phyloP scores from a whole-genome alignment of 306 rosid genomes.

The Pyrus pyrifolia region DNA sequence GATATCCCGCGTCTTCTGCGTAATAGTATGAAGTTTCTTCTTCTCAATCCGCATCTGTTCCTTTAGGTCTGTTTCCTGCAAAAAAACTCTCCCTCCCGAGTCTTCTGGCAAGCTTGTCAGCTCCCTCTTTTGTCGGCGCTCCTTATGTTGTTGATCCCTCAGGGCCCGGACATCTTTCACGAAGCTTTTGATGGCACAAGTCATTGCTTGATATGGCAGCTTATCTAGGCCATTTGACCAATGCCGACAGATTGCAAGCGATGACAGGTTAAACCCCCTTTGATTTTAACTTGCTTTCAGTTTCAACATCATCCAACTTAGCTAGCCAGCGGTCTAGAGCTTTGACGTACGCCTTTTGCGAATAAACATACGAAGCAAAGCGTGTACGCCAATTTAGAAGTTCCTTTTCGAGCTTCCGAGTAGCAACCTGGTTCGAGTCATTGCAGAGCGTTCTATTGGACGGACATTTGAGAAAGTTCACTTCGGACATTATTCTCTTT shows the following conservation, averaged over 20 bases:
- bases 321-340: too few species aligned
- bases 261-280: too few species aligned
- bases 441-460: constrained; percentile 45
- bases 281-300: too few species aligned
- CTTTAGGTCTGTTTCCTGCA: not conserved
- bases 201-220: constrained; percentile 48
- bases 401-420: constrained; percentile 50
- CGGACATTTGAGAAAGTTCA: constrained; percentile 23
- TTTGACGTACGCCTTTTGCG: too few species aligned
- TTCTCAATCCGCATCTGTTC: not conserved
- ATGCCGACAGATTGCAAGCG: constrained; percentile 39
- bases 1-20: too few species aligned
- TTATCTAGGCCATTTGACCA: constrained; percentile 46
- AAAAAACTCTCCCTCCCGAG: not conserved
- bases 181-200: constrained; percentile 39
- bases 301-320: too few species aligned
- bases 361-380: constrained; percentile 13
- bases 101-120: constrained; percentile 42
- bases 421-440: constrained; percentile 55
- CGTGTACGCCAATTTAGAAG: constrained; percentile 52
- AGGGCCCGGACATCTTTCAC: constrained; percentile 41
- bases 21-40: too few species aligned
- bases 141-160: constrained; percentile 54
- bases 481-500: too few species aligned
- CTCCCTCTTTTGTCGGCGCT: constrained; percentile 65